phyloP scores from a whole-genome alignment of 768 basidiomycete genomes.

The Tulasnella sp. region DNA sequence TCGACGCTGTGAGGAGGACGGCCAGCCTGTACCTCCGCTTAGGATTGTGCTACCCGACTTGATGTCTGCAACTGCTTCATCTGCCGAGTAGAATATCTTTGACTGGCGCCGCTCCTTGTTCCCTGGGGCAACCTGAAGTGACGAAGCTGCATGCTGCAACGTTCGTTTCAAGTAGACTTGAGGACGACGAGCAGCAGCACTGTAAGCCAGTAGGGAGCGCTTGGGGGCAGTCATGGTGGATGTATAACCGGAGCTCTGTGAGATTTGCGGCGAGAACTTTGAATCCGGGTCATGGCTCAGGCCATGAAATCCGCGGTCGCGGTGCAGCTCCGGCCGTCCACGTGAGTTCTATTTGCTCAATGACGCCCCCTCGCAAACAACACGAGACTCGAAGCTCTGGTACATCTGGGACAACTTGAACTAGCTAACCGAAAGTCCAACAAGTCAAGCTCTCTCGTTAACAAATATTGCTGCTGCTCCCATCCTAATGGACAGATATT shows the following conservation, averaged over 20 bases:
- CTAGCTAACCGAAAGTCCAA: background rate
- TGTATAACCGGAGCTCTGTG: background rate
- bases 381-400: background rate
- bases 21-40: conserved; percentile 56
- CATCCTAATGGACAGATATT: conserved; percentile 1
- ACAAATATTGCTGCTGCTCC: conserved; percentile 12
- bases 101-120: conserved; percentile 13
- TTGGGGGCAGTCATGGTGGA: background rate
- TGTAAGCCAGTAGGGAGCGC: background rate
- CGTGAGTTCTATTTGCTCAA: background rate
- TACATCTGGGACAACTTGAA: background rate
- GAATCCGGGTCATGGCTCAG: background rate
- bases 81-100: conserved; percentile 68
- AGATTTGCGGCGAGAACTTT: background rate
- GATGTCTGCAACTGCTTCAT: conserved; percentile 74
- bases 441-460: conserved; percentile 1
- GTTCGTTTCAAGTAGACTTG: background rate
- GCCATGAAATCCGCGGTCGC: background rate
- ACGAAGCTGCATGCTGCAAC: background rate
- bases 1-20: background rate
- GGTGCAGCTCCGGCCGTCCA: background rate
- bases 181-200: background rate
- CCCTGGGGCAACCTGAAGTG: background rate
- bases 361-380: background rate
- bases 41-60: conserved; percentile 69